Evolutionary conservation across 208 protist genomes (phyloP), one percentile per base, ranked within the genome.

Genomic region (Leishmania tarentolae): DNA sequence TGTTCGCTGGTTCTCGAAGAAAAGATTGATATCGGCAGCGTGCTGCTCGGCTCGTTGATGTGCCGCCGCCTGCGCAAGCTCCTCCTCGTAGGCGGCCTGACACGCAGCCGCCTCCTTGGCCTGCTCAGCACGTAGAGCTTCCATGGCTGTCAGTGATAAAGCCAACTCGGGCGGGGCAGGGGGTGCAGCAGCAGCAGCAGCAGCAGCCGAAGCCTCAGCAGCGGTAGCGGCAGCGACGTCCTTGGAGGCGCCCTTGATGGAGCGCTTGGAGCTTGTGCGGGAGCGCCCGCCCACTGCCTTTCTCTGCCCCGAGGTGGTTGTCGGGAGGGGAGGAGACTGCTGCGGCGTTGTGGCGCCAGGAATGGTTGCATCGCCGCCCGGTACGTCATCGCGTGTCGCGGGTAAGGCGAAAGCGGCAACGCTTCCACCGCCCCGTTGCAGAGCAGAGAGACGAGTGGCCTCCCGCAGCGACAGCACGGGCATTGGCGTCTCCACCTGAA

Each of bases 1-100:
- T 6, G 85, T 88, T n/a, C 83, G 84, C 35, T 91, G 66, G 52
- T 89, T 90, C 63, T 93, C 90, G 78, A 97, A 91, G 71, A 92
- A 85, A 52, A 97, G 70, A 17, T 87, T 53, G 86, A 97, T 93
- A 44, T 95, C 92, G 11, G 77, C 81, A 44, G 92, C 89, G 56
- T 81, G 85, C 78, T 95, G 85, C 53, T 70, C 77, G 13, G 87
- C 88, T 47, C 80, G 79, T 24, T 68, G 72, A 65, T 75, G 87
- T 28, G 83, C 72, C 40, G 83, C 89, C 40, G 88, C 81, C 19
- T 75, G 71, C 19, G 80, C 87, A 46, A 87, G 66, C 57, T 85
- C 87, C 80, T 93, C 92, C 7, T 87, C 79, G 79, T 93, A 90
- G 40, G 87, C 83, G 5, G 76, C 80, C 17, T 78, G 71, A 35